phyloP scores from a whole-genome alignment of 1,284 basidiomycete genomes.

The Hymenochaete sp. region DNA sequence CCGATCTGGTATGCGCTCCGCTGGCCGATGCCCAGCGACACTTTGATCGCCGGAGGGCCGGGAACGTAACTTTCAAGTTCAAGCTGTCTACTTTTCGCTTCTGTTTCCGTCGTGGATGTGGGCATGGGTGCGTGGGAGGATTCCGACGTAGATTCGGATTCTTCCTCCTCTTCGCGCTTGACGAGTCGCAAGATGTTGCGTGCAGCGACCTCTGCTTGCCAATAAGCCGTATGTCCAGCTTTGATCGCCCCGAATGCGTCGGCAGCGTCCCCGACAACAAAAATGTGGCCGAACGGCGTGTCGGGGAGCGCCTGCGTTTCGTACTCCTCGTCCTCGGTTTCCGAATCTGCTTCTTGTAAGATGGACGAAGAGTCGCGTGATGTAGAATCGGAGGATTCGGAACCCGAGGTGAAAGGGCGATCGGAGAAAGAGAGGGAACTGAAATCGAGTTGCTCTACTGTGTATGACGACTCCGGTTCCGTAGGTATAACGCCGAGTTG shows the following conservation, averaged over 20 bases:
- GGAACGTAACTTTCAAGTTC: conserved; percentile 49
- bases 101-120: neutral
- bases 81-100: conserved; percentile 2
- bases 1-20: conserved; percentile 39
- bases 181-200: conserved; percentile 44
- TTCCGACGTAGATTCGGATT: conserved; percentile 28
- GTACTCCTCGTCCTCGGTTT: conserved; percentile 16
- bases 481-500: conserved; percentile 37
- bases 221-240: conserved; percentile 64
- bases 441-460: neutral
- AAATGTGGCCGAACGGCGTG: conserved; percentile 47
- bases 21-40: conserved; percentile 53
- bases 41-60: conserved; percentile 56
- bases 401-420: too few species aligned
- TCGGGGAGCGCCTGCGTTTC: conserved; percentile 23
- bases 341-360: conserved; percentile 18
- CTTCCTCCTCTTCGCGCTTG: conserved; percentile 21
- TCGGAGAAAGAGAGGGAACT: too few species aligned
- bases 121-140: too few species aligned
- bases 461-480: conserved; percentile 16
- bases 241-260: conserved; percentile 63
- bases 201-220: conserved; percentile 49
- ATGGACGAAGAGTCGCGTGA: conserved; percentile 16
- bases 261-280: conserved; percentile 61
- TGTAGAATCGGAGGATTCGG: neutral